Evolutionary conservation across 768 basidiomycete genomes (phyloP).

Genomic region (Russula virescens): DNA sequence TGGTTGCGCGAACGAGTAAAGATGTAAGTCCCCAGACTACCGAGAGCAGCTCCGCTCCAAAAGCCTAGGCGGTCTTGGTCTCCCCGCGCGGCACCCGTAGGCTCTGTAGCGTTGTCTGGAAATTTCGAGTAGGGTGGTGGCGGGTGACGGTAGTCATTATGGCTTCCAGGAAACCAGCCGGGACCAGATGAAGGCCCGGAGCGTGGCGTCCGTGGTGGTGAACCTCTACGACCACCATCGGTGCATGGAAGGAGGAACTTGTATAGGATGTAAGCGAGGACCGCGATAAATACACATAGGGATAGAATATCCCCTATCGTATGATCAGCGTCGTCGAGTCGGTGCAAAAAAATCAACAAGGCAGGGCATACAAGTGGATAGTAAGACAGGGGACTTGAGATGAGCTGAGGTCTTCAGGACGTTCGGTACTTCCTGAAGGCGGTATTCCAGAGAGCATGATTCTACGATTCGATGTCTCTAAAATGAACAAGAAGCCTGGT

Average conservation of each 20-base stretch:
- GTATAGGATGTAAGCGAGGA: constrained; percentile 52
- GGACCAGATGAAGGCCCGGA: constrained; percentile 30
- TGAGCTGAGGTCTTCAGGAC: constrained; percentile 25
- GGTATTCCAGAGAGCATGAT: constrained; percentile 84
- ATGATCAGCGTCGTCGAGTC: neutral
- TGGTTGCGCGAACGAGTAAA: constrained; percentile 33
- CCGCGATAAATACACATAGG: constrained; percentile 27
- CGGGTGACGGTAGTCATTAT: constrained; percentile 34
- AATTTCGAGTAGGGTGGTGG: constrained; percentile 49
- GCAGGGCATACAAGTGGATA: neutral
- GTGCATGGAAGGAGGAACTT: constrained; percentile 53
- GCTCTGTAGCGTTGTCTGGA: constrained; percentile 38
- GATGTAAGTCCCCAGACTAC: constrained; percentile 59
- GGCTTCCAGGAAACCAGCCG: constrained; percentile 49
- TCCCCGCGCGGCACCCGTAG: neutral
- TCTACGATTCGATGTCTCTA: constrained; percentile 37
- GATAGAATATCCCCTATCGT: constrained; percentile 10
- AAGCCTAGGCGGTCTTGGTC: constrained; percentile 52
- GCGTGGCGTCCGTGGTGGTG: constrained; percentile 30
- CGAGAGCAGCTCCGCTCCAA: constrained; percentile 77
- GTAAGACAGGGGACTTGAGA: neutral
- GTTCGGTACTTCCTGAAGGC: constrained; percentile 62
- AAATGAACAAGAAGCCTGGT: neutral
- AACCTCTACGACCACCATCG: constrained; percentile 28
- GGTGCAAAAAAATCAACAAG: neutral